These are phyloP conservation scores for Dendrothele bispora DNA, from an alignment of 768 basidiomycete species.

Conservation along the genomic window DNA sequence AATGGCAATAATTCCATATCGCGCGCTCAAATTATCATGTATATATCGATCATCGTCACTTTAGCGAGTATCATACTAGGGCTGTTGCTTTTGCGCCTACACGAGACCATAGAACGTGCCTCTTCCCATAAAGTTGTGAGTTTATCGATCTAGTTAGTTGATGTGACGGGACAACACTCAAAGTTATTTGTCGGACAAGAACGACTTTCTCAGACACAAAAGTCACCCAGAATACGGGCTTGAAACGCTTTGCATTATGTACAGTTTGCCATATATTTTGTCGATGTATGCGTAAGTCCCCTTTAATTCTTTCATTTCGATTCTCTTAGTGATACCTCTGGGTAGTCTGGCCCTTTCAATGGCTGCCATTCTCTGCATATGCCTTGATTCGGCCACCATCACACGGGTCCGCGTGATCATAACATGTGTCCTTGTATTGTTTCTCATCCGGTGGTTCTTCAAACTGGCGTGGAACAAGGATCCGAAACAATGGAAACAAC, in stretches of 20 bases:
- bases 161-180: too few species aligned
- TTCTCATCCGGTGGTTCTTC: slow-evolving; percentile 29
- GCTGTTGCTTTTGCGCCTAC: slow-evolving; percentile 41
- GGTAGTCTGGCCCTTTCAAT: slow-evolving; percentile 35
- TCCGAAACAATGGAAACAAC: neutral
- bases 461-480: slow-evolving; percentile 16
- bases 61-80: slow-evolving; percentile 44
- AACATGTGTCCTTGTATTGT: slow-evolving; percentile 15
- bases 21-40: slow-evolving; percentile 38
- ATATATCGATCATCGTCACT: slow-evolving; percentile 42
- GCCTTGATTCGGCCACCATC: slow-evolving; percentile 24
- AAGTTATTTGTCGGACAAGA: too few species aligned
- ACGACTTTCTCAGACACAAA: slow-evolving; percentile 18
- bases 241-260: slow-evolving; percentile 38
- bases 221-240: slow-evolving; percentile 23
- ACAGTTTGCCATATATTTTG: slow-evolving; percentile 38
- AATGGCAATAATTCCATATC: too few species aligned
- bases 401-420: slow-evolving; percentile 26
- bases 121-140: slow-evolving; percentile 33
- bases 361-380: slow-evolving; percentile 25
- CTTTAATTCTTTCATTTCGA: neutral
- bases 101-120: slow-evolving; percentile 30
- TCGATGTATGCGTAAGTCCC: slow-evolving; percentile 42
- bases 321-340: neutral
- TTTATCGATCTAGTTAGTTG: neutral